phyloP scores from a whole-genome alignment of 352 stramenopile species.

The Aphanomyces cochlioides region DNA sequence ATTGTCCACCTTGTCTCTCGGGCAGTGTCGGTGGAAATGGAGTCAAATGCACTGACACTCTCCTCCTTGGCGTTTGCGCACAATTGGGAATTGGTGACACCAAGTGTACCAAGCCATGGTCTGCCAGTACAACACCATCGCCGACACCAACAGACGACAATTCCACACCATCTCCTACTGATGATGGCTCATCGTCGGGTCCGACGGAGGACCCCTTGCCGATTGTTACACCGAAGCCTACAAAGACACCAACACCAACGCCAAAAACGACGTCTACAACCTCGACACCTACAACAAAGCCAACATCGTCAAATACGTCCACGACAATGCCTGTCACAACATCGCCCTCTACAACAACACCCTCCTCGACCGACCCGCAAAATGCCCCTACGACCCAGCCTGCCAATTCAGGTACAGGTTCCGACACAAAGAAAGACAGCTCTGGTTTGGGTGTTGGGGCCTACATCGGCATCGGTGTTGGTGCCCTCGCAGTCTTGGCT shows the following conservation, averaged over 20 bases:
- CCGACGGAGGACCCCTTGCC: background rate
- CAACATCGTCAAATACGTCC: background rate
- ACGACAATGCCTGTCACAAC: constrained; percentile 7
- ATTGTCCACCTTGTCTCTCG: too few species aligned
- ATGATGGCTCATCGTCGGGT: background rate
- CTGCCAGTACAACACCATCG: too few species aligned
- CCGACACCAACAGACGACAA: background rate
- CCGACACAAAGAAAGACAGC: background rate
- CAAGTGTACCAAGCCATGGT: background rate
- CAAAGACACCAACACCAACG: background rate
- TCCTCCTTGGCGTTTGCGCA: constrained; percentile 10
- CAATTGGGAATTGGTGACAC: constrained; percentile 16
- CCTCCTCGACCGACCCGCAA: background rate
- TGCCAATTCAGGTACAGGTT: background rate
- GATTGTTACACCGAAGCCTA: constrained; percentile 1
- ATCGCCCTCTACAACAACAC: background rate
- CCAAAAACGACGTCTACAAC: constrained; percentile 1
- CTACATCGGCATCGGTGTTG: constrained; percentile 12
- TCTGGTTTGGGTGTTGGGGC: background rate
- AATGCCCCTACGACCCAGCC: background rate
- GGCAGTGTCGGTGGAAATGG: constrained; percentile 5
- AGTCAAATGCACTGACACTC: background rate
- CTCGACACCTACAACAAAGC: constrained; percentile 8
- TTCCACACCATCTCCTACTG: background rate
- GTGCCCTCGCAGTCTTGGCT: constrained; percentile 4